Evolutionary conservation across 1,284 basidiomycete genomes (phyloP).

Genomic region (Vanrija sp.): DNA sequence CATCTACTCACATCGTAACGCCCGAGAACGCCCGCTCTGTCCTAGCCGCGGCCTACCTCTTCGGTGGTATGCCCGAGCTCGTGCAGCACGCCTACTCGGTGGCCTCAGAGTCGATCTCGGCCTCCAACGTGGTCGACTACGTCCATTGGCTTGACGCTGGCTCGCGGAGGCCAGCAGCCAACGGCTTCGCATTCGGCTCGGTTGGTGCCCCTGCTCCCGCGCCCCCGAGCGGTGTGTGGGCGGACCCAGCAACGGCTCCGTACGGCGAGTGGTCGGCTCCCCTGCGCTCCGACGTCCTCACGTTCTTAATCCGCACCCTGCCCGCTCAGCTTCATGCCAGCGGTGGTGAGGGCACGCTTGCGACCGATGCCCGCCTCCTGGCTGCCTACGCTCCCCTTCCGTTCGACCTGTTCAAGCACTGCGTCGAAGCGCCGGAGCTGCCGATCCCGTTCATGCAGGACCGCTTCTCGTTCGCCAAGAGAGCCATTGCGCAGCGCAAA

Average conservation of each 20-base stretch:
- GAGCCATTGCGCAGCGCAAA: slow-evolving; percentile 74
- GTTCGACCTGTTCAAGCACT: slow-evolving; percentile 45
- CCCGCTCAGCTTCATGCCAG: slow-evolving; percentile 56
- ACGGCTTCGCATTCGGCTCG: slow-evolving; percentile 14
- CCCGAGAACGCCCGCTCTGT: slow-evolving; percentile 74
- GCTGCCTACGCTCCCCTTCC: slow-evolving; percentile 46
- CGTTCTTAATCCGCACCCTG: slow-evolving; percentile 66
- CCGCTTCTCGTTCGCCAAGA: slow-evolving; percentile 83
- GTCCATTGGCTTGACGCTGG: slow-evolving; percentile 60
- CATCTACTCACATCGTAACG: slow-evolving; percentile 52
- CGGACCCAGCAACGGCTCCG: slow-evolving; percentile 7
- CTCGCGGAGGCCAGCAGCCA: slow-evolving; percentile 6
- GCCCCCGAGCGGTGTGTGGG: slow-evolving; percentile 49
- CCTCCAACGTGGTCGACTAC: slow-evolving; percentile 69
- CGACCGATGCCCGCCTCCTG: slow-evolving; percentile 25
- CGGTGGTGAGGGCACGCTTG: neutral
- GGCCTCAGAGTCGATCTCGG: slow-evolving; percentile 66
- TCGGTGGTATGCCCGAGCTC: slow-evolving; percentile 79
- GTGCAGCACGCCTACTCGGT: slow-evolving; percentile 71
- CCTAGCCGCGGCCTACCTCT: slow-evolving; percentile 71
- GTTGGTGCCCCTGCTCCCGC: slow-evolving; percentile 3
- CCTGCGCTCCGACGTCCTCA: slow-evolving; percentile 29
- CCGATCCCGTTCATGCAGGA: slow-evolving; percentile 62
- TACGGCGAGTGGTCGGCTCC: slow-evolving; percentile 39
- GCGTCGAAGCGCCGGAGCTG: slow-evolving; percentile 37